phyloP scores from a whole-genome alignment of 2,329 filamentous ascomycete species.

The Neodidymelliopsis sp. region DNA sequence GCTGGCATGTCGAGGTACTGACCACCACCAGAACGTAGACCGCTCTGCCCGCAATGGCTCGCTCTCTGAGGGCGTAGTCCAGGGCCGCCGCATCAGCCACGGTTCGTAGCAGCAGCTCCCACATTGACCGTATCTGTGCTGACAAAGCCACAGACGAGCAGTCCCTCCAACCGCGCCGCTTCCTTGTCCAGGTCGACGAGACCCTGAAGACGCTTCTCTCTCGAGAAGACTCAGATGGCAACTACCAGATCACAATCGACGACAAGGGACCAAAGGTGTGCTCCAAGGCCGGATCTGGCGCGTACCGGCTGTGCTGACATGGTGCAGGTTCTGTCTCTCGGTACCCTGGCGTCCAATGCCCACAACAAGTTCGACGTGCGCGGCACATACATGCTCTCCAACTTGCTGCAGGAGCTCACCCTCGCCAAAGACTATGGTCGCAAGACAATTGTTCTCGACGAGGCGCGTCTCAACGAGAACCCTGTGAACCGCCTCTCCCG shows the following conservation, averaged over 20 bases:
- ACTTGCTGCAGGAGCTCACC: conserved; percentile 92
- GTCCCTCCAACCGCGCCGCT: conserved; percentile 73
- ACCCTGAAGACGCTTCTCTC: conserved; percentile 80
- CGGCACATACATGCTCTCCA: conserved; percentile 97
- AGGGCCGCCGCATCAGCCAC: conserved; percentile 49
- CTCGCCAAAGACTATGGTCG: conserved; percentile 90
- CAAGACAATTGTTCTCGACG: conserved; percentile 89
- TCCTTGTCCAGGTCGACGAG: conserved; percentile 84
- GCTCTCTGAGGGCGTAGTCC: conserved; percentile 33
- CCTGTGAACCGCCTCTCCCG: conserved; percentile 87
- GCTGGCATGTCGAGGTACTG: conserved; percentile 8
- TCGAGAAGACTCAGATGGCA: conserved; percentile 91
- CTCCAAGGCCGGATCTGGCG: conserved; percentile 5
- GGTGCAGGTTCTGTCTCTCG: conserved; percentile 75
- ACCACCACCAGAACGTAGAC: conserved; percentile 38
- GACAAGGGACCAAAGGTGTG: conserved; percentile 88
- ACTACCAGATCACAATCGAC: conserved; percentile 98
- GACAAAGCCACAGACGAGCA: conserved; percentile 71
- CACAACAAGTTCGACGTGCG: conserved; percentile 89
- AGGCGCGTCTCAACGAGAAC: conserved; percentile 91
- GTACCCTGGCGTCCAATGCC: conserved; percentile 85
- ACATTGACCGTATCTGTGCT: conserved; percentile 13
- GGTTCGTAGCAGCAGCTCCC: conserved; percentile 35
- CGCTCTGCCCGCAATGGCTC: conserved; percentile 42
- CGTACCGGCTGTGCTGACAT: conserved; percentile 31